Conservation (phyloP, 116 monocot species). For the Thalassia testudinum region DNA sequence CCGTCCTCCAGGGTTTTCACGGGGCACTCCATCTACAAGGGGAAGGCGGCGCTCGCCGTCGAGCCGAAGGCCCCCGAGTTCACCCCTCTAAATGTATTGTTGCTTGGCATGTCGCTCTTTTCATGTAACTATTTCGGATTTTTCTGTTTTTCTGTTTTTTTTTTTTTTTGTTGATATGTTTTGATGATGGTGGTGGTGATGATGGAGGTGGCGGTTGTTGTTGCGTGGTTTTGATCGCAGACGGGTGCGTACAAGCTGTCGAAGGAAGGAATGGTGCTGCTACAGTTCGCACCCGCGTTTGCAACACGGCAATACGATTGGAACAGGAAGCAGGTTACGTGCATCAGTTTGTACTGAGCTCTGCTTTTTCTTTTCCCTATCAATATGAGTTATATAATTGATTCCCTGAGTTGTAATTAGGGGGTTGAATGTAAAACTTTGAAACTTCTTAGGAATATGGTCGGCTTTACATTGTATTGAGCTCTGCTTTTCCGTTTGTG, state of each 20-base stretch:
- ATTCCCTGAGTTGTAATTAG: no score
- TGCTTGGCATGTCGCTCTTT: not conserved
- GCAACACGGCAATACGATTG: slow-evolving; percentile 80
- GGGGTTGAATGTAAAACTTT: no score
- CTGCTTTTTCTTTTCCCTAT: no score
- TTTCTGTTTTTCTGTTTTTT: not conserved
- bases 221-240: slow-evolving; percentile 6
- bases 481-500: no score
- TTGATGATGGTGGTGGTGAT: not conserved
- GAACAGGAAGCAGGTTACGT: slow-evolving; percentile 69
- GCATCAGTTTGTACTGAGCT: no score
- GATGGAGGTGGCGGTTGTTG: not conserved
- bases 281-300: slow-evolving; percentile 77
- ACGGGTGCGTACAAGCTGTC: slow-evolving; percentile 41
- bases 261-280: slow-evolving; percentile 66
- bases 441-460: no score
- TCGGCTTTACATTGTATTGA: no score
- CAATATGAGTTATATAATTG: no score
- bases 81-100: slow-evolving; percentile 48
- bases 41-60: slow-evolving; percentile 76
- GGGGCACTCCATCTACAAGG: slow-evolving; percentile 82
- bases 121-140: not conserved
- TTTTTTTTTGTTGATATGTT: not conserved
- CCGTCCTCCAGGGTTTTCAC: slow-evolving; percentile 52
- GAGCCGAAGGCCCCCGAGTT: slow-evolving; percentile 79